Evolutionary conservation across 139 green algal genomes (phyloP), one percentile per base, ranked within the genome.

Genomic region (Gonium pectorale): DNA sequence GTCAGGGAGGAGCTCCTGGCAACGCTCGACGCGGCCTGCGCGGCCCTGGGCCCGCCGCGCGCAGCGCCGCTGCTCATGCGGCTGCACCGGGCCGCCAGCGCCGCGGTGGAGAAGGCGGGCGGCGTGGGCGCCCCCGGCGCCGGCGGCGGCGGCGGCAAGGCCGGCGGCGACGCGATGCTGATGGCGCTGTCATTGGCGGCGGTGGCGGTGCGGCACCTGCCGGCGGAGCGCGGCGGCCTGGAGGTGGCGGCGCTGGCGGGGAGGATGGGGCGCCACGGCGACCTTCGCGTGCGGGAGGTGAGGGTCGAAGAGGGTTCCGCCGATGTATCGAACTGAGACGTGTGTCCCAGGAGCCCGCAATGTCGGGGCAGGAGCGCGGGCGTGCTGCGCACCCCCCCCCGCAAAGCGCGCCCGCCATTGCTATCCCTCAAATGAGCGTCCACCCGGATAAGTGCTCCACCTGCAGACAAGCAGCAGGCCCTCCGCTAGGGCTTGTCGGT

Each of bases 161-260:
- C 40, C n/a, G 44, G n/a, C 29, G 56, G 40, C 29, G 75, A 82
- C 56, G 75, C 41, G 1, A 40, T 41, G 38, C 41, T 82, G 17
- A 82, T 82, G 75, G 59, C n/a, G 29, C 59, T 82, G 41, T 82
- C 75, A n/a, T 0, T 82, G 59, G 38, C 41, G 56, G 75, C 40
- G 41, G 75, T 82, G 60, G 75, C 75, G n/a, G 75, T 71, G 38
- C 75, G 75, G 41, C 75, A 82, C 43, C 24, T 82, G 75, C 54
- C 46, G 64, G 19, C 75, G 33, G 75, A 82, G 51, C 59, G 59
- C 56, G 75, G 75, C 13, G 72, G 51, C 72, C 35, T 80, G 37
- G 33, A 22, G n/a, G 64, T 69, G 73, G 75, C 60, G 31, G 75
- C 60, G 29, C 43, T 72, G 43, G 75, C 54, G 40, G 62, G 40